These are phyloP conservation scores for Oidiodendron maius DNA, from an alignment of 495 filamentous ascomycete species.

Conservation along the genomic window DNA sequence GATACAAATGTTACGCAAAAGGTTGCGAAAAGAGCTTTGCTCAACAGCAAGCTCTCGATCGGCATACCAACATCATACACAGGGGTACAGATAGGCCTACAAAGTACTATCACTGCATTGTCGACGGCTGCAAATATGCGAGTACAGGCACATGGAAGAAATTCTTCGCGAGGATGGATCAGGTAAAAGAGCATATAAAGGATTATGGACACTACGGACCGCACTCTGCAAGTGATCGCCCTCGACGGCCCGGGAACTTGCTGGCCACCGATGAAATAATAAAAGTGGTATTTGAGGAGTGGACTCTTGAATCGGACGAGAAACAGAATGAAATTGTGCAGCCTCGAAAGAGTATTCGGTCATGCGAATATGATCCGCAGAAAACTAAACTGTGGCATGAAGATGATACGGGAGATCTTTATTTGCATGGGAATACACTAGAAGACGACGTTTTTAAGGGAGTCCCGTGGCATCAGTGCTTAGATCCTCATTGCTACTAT, in stretches of 20 bases:
- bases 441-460: neutral
- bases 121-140: slow-evolving; percentile 13
- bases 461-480: neutral
- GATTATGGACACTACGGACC: slow-evolving; percentile 11
- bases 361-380: slow-evolving; percentile 1
- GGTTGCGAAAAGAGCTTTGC: slow-evolving; percentile 8
- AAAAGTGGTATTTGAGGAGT: slow-evolving; percentile 3
- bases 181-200: slow-evolving; percentile 11
- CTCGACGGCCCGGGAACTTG: neutral
- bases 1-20: slow-evolving; percentile 5
- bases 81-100: neutral
- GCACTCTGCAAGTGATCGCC: slow-evolving; percentile 7
- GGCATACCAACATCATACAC: slow-evolving; percentile 6
- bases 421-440: neutral
- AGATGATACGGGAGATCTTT: neutral
- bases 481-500: slow-evolving; percentile 1
- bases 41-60: slow-evolving; percentile 9
- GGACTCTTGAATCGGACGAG: neutral
- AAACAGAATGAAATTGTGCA: too few species aligned
- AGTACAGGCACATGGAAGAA: slow-evolving; percentile 4
- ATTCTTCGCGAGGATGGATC: slow-evolving; percentile 3
- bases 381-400: slow-evolving; percentile 3
- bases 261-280: neutral
- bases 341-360: neutral
- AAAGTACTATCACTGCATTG: slow-evolving; percentile 12